phyloP scores from a whole-genome alignment of 176 grass and related monocot species.

The Avena insularis region DNA sequence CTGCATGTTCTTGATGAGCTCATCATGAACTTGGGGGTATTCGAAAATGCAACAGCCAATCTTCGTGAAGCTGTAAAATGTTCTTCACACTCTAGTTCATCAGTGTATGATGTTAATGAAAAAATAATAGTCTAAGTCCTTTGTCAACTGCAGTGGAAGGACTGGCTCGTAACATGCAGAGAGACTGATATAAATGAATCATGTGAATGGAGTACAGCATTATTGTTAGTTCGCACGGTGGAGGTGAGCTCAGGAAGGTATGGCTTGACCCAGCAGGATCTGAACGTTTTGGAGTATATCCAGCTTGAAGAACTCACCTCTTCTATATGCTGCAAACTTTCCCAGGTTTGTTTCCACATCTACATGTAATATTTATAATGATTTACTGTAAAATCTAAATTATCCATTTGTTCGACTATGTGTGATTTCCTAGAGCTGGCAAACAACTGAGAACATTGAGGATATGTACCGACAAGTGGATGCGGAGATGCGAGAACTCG shows the following conservation, averaged over 20 bases:
- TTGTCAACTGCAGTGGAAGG: conserved; percentile 50
- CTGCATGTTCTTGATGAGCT: no score
- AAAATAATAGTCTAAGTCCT: no score
- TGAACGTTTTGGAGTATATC: background rate
- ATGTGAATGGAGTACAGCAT: no score
- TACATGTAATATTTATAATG: background rate
- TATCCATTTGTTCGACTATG: no score
- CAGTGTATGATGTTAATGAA: no score
- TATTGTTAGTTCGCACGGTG: no score
- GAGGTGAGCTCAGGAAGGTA: conserved; percentile 37
- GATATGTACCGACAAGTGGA: background rate
- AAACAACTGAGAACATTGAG: background rate
- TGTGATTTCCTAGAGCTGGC: background rate
- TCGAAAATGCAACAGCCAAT: background rate
- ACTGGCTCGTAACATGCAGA: conserved; percentile 31
- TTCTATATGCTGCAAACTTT: conserved; percentile 54
- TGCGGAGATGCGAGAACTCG: conserved; percentile 36
- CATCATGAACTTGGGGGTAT: no score
- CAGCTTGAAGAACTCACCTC: conserved; percentile 33
- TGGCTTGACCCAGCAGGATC: background rate
- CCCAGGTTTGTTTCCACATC: background rate
- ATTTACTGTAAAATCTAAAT: no score
- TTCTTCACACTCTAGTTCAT: no score
- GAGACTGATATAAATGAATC: no score
- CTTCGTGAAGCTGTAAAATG: conserved; percentile 24